Base-by-base conservation (phyloP, 1,284 basidiomycete species). In the Ustilago sp. region DNA sequence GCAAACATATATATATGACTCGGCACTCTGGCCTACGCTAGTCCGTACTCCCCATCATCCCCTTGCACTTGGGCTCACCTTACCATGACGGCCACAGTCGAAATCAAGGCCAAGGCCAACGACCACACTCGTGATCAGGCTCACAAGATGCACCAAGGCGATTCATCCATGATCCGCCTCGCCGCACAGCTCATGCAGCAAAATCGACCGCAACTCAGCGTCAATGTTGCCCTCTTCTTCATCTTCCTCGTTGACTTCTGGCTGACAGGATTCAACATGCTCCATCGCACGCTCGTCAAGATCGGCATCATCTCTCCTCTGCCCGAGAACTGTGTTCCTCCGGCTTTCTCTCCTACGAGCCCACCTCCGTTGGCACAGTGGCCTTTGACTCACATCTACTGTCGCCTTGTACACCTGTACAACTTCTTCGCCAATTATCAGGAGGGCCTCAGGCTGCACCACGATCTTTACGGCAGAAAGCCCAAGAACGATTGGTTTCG, bases 401-500 rank as follows among this genome's bases (percentile, higher is more conserved):
- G 73, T 61, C 73, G 73, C 12, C 39, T 63, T 28, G 52, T 75
- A 19, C 73, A 75, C 41, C 7, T 75, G 19, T 68, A 68, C 61
- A 71, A 75, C 41, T 4, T 68, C 8, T 28, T 60, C 13, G 71
- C 73, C 23, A 32, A 53, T 32, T 71, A 75, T 55, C 55, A 58
- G 19, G 64, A 70, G 23, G 61, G 64, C 3, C 9, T 43, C 28
- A 63, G 73, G 38, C 53, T 68, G 28, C 68, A 68, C 13, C 73
- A 71, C 60, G 68, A 75, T 3, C 48, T 70, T 28, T 75, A 63
- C 55, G 56, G 43, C 39, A 17, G 64, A 3, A 67, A 67, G 61
- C 64, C 73, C 23, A 59, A 41, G 38, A 75, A 75, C 62, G 74
- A 76, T 47, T 76, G 74, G 74, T 58, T 76, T 17, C 68, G 69